Evolutionary conservation across 768 basidiomycete species (phyloP), one percentile per base, ranked within the genome.

Genomic region (Boletellus ananas): DNA sequence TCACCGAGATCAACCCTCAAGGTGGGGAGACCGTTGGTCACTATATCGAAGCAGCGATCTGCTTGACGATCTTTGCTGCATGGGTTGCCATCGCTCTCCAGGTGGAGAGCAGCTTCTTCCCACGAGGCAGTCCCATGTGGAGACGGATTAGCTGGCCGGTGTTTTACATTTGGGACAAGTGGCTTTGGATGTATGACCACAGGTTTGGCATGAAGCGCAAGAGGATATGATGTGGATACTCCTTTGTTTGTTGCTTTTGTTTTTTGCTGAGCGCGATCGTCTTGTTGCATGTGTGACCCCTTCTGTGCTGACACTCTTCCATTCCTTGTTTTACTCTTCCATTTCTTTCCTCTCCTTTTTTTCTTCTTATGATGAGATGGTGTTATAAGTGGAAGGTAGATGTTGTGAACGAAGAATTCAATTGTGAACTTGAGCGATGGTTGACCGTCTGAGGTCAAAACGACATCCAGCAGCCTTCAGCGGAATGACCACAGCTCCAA

Each of bases 81-180:
- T 85, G 82, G 80, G 58, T 78, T 17, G 72, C 81, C 29, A 65
- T 83, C 33, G 74, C 80, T 7, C 74, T 80, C 57, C 81, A 83
- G 34, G 18, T 43, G 1, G 44, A 70, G 5, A 70, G 65, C 27
- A 17, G 0, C 1, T 58, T 68, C 43, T 58, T 70, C 25, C 54
- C 50, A 1, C 13, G 0, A 9, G 52, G 44, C 13, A 55, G 62
- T 16, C 18, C 52, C 0, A 11, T 60, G n/a, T 54, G 55, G 58
- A 50, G 45, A 42, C 61, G 67, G 14, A 34, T 17, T 1, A 36
- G 52, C 8, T 67, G 66, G 66, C 66, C 66, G 0, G 3, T 51
- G 34, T 49, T 50, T 41, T 61, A 17, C 27, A 10, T 39, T 12
- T 40, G 45, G 45, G 27, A 42, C 0, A 36, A 17, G 23, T 20